These are phyloP conservation scores for Decorospora gaudefroyi DNA, from an alignment of 2,329 filamentous ascomycete species.

Conservation along the genomic window DNA sequence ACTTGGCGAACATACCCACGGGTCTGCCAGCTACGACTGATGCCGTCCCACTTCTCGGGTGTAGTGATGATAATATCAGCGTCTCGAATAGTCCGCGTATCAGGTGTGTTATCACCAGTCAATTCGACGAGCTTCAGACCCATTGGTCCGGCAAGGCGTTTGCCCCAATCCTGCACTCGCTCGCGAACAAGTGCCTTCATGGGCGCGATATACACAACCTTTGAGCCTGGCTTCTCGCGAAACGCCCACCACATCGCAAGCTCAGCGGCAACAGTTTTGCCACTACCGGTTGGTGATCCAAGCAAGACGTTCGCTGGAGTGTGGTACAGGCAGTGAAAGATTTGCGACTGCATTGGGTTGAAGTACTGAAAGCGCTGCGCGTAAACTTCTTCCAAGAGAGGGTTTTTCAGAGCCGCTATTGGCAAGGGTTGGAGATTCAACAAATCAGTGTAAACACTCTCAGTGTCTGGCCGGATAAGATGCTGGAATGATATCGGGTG, in stretches of 20 bases:
- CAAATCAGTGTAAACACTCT: constrained; percentile 94
- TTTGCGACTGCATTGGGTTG: constrained; percentile 99
- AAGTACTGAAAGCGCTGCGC: constrained; percentile 89
- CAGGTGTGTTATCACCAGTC: constrained; percentile 97
- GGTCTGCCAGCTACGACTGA: constrained; percentile 97
- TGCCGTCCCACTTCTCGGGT: constrained; percentile 99
- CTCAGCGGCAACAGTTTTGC: constrained; percentile 95
- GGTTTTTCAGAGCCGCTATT: constrained; percentile 84
- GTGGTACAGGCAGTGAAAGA: constrained; percentile 96
- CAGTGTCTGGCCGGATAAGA: constrained; percentile 93
- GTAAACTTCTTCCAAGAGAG: constrained; percentile 85
- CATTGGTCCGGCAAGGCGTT: constrained; percentile 77
- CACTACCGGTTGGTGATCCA: constrained; percentile 94
- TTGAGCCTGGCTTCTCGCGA: constrained; percentile 88
- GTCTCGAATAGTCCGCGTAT: constrained; percentile 91
- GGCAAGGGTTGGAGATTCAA: constrained; percentile 89
- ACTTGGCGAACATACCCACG: constrained; percentile 95
- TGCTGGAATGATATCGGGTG: constrained; percentile 97
- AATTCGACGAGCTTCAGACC: constrained; percentile 91
- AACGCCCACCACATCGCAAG: constrained; percentile 99
- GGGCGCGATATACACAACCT: constrained; percentile 97
- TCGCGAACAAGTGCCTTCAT: constrained; percentile 99
- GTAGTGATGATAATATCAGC: constrained; percentile 98
- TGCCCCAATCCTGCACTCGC: constrained; percentile 92
- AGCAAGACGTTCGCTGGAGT: constrained; percentile 89